Conservation (phyloP, 345 rosid species). For the Punica granatum region DNA sequence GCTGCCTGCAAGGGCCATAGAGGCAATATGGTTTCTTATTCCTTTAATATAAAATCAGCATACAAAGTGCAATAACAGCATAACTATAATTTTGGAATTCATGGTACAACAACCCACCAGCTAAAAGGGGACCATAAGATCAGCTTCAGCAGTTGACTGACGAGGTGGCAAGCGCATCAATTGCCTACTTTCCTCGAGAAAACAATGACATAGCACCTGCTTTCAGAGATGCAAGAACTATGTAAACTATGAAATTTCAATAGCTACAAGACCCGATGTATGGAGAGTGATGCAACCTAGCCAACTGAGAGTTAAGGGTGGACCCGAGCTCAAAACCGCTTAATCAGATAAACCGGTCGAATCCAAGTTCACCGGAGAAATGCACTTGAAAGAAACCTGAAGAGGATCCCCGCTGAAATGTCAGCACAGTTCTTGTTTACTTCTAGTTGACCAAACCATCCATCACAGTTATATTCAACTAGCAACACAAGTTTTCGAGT, state of each 20-base stretch:
- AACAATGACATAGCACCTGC: too few species aligned
- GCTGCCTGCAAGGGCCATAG: slow-evolving; percentile 58
- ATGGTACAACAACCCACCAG: slow-evolving; percentile 42
- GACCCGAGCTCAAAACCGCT: neutral
- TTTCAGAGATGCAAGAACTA: too few species aligned
- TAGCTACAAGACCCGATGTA: too few species aligned
- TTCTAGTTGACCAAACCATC: too few species aligned
- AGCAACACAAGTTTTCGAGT: too few species aligned
- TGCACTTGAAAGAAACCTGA: slow-evolving; percentile 1
- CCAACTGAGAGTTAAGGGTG: too few species aligned
- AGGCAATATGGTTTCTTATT: too few species aligned
- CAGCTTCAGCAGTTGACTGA: slow-evolving; percentile 95
- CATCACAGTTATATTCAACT: too few species aligned
- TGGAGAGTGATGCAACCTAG: too few species aligned
- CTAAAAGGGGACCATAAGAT: slow-evolving; percentile 94
- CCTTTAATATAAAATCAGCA: too few species aligned
- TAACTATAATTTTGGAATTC: neutral
- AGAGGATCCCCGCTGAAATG: neutral
- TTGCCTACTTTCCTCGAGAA: slow-evolving; percentile 92
- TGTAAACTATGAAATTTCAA: too few species aligned
- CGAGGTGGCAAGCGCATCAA: slow-evolving; percentile 97
- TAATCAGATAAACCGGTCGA: neutral
- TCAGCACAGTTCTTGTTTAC: neutral
- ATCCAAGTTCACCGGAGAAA: neutral
- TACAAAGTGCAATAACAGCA: too few species aligned